Conservation (phyloP, 331 rosid genomes). For the Pyrus hybrid region DNA sequence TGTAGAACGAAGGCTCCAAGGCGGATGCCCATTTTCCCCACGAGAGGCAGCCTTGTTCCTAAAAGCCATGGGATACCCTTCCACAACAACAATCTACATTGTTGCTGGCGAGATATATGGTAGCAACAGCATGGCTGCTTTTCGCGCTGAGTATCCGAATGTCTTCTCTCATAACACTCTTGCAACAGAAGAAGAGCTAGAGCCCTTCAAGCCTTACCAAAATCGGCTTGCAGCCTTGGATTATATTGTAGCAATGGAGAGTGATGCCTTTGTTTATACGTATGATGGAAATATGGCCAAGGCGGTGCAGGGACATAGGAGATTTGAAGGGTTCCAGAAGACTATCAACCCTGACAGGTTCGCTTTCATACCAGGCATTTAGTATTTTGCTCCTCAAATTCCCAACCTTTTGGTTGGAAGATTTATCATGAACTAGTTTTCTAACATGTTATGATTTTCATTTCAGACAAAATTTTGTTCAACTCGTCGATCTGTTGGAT, state of each 20-base stretch:
- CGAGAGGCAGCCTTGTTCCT: conserved; percentile 90
- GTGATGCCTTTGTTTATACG: conserved; percentile 90
- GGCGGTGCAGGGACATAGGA: conserved; percentile 95
- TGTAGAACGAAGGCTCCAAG: conserved; percentile 50
- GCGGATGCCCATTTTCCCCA: conserved; percentile 98
- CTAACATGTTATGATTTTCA: not conserved
- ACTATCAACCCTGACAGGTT: conserved; percentile 94
- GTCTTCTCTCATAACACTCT: conserved; percentile 77
- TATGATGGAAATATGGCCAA: conserved; percentile 99
- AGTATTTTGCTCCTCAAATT: not conserved
- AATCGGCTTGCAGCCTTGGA: conserved; percentile 97
- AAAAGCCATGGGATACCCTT: conserved; percentile 95
- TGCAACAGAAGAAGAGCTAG: conserved; percentile 75
- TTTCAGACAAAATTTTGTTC: conserved; percentile 70
- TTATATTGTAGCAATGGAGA: conserved; percentile 76
- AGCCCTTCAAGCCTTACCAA: conserved; percentile 68
- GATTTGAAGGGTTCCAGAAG: conserved; percentile 83
- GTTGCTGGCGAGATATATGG: conserved; percentile 98
- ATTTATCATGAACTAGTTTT: not conserved
- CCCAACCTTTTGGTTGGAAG: not conserved
- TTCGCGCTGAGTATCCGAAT: conserved; percentile 63
- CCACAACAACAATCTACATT: conserved; percentile 84
- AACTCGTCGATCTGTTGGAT: conserved; percentile 62
- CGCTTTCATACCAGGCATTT: not conserved
- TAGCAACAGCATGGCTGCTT: conserved; percentile 57